Percentiles rank a stretch among this genome's conserved stretches.
These are phyloP conservation scores for Trametes punicea DNA, from an alignment of 768 basidiomycete genomes.

Conservation along the genomic window DNA sequence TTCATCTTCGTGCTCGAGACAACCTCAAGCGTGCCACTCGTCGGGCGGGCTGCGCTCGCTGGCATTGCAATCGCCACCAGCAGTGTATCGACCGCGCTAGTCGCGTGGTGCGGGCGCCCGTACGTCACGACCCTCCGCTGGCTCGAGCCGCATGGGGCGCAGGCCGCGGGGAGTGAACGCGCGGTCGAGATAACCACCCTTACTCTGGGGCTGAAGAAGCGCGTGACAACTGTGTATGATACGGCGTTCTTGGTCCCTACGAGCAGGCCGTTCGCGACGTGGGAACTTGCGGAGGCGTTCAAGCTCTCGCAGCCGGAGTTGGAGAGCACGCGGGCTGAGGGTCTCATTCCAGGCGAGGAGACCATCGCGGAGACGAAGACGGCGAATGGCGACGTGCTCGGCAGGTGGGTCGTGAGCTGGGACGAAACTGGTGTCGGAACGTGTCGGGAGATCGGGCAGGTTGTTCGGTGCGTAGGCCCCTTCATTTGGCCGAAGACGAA, in stretches of 20 bases:
- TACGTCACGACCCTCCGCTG: conserved; percentile 67
- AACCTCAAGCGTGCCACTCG: conserved; percentile 59
- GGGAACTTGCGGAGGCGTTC: conserved; percentile 65
- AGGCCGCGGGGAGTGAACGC: conserved; percentile 8
- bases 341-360: conserved; percentile 47
- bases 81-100: conserved; percentile 68
- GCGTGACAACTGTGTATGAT: conserved; percentile 73
- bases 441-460: conserved; percentile 60
- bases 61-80: conserved; percentile 70
- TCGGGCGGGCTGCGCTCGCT: conserved; percentile 66
- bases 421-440: conserved; percentile 58
- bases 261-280: conserved; percentile 69
- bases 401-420: conserved; percentile 81
- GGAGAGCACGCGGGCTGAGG: conserved; percentile 39
- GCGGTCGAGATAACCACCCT: conserved; percentile 68
- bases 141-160: conserved; percentile 38
- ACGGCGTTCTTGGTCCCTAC: conserved; percentile 66
- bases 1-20: conserved; percentile 77
- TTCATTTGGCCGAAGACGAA: not conserved
- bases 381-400: conserved; percentile 54
- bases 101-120: conserved; percentile 68
- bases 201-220: conserved; percentile 54
- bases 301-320: conserved; percentile 40
- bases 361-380: conserved; percentile 77
- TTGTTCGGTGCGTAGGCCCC: conserved; percentile 55